Evolutionary conservation across 192 early-diverging fungal genomes (phyloP).

Genomic region (Hyaloraphidium curvatum): DNA sequence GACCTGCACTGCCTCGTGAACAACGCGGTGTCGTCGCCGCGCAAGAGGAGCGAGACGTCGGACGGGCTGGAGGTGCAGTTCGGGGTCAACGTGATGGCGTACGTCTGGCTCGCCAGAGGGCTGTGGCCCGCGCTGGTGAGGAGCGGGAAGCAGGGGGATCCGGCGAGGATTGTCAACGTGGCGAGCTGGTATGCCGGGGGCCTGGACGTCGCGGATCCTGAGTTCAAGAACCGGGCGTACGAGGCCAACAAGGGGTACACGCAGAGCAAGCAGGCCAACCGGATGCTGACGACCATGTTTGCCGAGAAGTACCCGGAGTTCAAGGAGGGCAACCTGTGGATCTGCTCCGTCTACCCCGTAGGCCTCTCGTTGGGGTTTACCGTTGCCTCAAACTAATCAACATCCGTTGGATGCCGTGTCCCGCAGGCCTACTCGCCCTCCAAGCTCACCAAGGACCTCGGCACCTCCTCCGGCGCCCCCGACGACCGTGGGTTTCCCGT

Average conservation of each 20-base stretch:
- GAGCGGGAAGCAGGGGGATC: background rate
- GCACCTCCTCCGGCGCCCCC: no score
- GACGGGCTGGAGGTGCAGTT: background rate
- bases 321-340: background rate
- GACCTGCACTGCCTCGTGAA: background rate
- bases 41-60: background rate
- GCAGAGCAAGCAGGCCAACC: background rate
- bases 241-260: background rate
- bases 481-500: no score
- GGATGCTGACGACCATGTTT: background rate
- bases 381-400: no score
- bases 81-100: background rate
- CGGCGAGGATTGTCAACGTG: background rate
- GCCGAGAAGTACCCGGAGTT: background rate
- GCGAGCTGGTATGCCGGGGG: background rate
- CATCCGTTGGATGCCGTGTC: background rate
- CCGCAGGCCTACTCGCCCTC: background rate
- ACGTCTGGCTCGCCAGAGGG: background rate
- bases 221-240: background rate
- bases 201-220: background rate
- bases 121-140: background rate
- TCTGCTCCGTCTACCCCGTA: background rate
- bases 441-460: background rate
- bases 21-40: background rate
- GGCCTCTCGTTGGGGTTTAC: no score